Conservation (phyloP, 139 green algal species). For the Astrephomene gubernaculifera region DNA sequence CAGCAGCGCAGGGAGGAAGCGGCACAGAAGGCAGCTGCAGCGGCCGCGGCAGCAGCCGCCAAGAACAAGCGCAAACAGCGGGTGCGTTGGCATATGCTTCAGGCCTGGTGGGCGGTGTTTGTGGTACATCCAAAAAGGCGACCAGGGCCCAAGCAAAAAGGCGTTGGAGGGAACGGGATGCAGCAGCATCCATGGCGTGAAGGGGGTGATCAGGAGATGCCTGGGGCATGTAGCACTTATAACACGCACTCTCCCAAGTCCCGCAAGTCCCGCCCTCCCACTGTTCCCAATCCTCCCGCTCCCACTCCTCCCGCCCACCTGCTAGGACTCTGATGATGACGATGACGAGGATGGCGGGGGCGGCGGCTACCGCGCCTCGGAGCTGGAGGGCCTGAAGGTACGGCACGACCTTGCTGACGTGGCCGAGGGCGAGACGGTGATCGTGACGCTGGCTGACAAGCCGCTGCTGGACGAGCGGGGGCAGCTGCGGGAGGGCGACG, state of each 20-base stretch:
- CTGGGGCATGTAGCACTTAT: too few relatives aligned
- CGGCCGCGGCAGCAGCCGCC: neutral
- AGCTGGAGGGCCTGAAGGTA: conserved; percentile 77
- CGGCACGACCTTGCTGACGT: conserved; percentile 72
- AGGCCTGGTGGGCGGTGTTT: too few relatives aligned
- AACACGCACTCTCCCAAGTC: too few relatives aligned
- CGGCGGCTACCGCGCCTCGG: conserved; percentile 55
- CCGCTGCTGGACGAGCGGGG: conserved; percentile 83
- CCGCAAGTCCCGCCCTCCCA: too few relatives aligned
- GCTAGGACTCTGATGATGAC: conserved; percentile 58
- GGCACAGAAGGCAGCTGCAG: conserved; percentile 21
- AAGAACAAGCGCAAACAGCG: conserved; percentile 20
- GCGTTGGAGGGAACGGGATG: too few relatives aligned
- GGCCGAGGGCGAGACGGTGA: conserved; percentile 78
- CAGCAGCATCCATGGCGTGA: too few relatives aligned
- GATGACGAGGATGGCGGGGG: too few relatives aligned
- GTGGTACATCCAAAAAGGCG: too few relatives aligned
- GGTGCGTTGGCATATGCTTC: neutral
- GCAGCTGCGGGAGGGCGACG: conserved; percentile 67
- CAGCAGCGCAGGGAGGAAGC: conserved; percentile 43
- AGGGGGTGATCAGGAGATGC: too few relatives aligned
- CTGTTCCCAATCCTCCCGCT: too few relatives aligned
- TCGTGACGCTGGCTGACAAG: conserved; percentile 89
- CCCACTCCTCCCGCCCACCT: neutral
- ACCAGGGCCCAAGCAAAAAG: too few relatives aligned